Evolutionary conservation across 2,329 filamentous ascomycete genomes (phyloP), one percentile per base, ranked within the genome.

Genomic region (Ascochyta koolunga): DNA sequence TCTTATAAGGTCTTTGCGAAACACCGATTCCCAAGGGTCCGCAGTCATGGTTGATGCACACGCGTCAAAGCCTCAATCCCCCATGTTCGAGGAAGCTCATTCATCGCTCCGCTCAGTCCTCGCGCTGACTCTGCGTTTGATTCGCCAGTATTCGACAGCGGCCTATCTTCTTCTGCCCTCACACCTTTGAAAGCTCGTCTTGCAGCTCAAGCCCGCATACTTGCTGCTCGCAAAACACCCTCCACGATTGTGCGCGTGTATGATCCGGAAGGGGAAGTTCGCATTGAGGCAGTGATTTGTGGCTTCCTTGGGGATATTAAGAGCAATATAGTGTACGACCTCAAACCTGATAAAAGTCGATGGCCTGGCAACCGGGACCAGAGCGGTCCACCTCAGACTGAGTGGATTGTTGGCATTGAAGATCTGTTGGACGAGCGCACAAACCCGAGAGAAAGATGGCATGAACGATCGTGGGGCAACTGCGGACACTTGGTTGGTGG

Each of bases 151-250:
- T 59, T 56, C 5, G 43, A 54, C 3, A 33, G 11, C 13, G 53
- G 13, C 25, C 57, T 36, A n/a, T 31, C 50, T 2, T 36, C 36
- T 1, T 32, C 65, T 21, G 56, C 64, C 9, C 61, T 75, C 2
- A 65, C 70, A 2, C 65, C 75, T 8, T 80, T 87, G 1, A 84
- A 71, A n/a, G 82, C 88, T 1, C 85, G 89, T 0, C 76, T 86
- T 6, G 82, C 84, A 15, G 89, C 89, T 0, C 89, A 92, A 68
- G 74, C 80, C 0, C 81, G 89, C 0, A 80, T 90, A 19, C 83
- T 89, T 32, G 78, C 80, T 18, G 85, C 86, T 0, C 78, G 80
- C 19, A 75, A 76, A 21, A 65, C 75, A 1, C 84, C 85, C 1
- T 78, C 80, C 15, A 87, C 87, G 67, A 78, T 79, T 7, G 79